Evolutionary conservation across 148 eudicot species (phyloP).

Genomic region (Selenicereus undatus): DNA sequence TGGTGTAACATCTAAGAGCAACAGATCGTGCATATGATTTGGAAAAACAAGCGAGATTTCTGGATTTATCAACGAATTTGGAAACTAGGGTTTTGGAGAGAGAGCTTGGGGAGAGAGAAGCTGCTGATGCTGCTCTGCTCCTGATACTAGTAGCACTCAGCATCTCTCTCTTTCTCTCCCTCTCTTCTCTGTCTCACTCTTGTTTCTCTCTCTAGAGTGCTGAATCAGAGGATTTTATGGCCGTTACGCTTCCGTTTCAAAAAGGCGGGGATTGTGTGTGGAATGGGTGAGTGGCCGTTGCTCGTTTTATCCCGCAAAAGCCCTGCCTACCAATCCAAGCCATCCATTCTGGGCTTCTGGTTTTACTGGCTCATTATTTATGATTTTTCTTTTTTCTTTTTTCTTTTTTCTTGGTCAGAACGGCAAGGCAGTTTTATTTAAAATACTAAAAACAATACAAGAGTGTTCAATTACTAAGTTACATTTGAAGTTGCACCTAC

Average conservation of each 20-base stretch:
- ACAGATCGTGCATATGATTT: constrained; percentile 15
- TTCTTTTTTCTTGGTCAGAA: background rate
- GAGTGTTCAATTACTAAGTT: too few species aligned
- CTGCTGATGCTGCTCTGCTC: background rate
- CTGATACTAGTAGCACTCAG: constrained; percentile 12
- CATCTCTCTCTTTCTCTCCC: constrained; percentile 12
- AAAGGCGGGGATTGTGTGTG: constrained; percentile 20
- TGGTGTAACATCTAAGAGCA: constrained; percentile 16
- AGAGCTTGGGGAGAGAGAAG: constrained; percentile 16
- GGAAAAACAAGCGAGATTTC: constrained; percentile 25
- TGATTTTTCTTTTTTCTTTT: background rate
- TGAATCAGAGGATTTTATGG: constrained; percentile 16
- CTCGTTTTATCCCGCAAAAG: constrained; percentile 16
- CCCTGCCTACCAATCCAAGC: constrained; percentile 17
- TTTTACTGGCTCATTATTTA: background rate
- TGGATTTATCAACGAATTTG: constrained; percentile 19
- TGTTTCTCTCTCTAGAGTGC: too few species aligned
- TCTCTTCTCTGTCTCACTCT: background rate
- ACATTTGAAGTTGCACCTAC: too few species aligned
- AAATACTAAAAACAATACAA: too few species aligned
- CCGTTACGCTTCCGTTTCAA: constrained; percentile 11
- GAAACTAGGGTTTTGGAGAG: constrained; percentile 26
- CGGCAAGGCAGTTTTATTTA: too few species aligned
- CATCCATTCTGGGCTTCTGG: background rate
- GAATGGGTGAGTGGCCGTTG: constrained; percentile 22